Conservation (phyloP, 371 early-diverging fungal species). For the Syncephalastrum sp. region DNA sequence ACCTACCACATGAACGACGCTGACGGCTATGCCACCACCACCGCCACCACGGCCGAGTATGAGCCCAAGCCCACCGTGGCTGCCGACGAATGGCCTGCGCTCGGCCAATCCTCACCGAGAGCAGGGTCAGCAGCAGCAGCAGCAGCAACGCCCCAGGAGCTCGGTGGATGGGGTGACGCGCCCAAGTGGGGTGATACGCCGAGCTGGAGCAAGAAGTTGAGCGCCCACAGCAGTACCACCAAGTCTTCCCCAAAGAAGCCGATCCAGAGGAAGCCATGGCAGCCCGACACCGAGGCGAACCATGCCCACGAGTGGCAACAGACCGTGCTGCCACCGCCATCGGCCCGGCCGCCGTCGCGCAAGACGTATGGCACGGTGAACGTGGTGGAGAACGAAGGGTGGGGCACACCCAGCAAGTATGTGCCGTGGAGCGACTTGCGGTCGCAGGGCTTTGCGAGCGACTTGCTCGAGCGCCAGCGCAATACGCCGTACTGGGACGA, state of each 20-base stretch:
- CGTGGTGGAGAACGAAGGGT: slow-evolving; percentile 26
- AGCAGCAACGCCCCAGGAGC: background rate
- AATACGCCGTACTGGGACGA: slow-evolving; percentile 32
- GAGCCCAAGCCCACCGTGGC: background rate
- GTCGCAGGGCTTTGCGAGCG: slow-evolving; percentile 37
- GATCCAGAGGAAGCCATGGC: slow-evolving; percentile 7
- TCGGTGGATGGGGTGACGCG: slow-evolving; percentile 33
- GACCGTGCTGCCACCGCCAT: background rate
- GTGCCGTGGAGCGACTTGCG: slow-evolving; percentile 37
- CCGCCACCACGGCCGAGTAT: too few relatives aligned
- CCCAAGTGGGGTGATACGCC: background rate
- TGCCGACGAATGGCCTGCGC: slow-evolving; percentile 4
- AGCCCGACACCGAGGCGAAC: slow-evolving; percentile 6
- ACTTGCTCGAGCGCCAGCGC: slow-evolving; percentile 37
- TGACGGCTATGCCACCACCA: too few relatives aligned
- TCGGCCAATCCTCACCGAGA: background rate
- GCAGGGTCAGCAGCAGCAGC: background rate
- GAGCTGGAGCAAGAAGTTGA: background rate
- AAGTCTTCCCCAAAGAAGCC: background rate
- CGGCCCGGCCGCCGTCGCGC: background rate
- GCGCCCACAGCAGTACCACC: background rate
- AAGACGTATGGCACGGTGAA: background rate
- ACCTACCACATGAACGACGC: too few relatives aligned
- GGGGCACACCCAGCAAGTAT: slow-evolving; percentile 28
- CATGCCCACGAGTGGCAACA: slow-evolving; percentile 15